These are phyloP conservation scores for Termitomyces sp. DNA, from an alignment of 768 basidiomycete species.

Conservation along the genomic window DNA sequence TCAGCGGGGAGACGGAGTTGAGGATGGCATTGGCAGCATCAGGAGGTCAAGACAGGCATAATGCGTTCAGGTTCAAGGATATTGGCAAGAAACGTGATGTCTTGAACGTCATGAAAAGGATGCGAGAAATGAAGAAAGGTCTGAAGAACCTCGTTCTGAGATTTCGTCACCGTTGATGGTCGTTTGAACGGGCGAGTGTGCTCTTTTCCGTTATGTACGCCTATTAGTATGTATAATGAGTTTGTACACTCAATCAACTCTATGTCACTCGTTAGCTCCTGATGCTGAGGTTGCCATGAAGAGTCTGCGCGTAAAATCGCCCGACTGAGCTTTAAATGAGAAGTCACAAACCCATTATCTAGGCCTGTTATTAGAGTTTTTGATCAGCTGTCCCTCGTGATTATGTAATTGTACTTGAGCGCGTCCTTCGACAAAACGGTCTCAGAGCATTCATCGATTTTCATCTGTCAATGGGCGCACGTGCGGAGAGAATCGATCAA, in stretches of 20 bases:
- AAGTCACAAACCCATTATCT: too few relatives aligned
- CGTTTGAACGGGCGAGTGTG: neutral
- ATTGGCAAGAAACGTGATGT: slow-evolving; percentile 9
- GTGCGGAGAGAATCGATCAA: neutral
- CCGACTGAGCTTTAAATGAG: too few relatives aligned
- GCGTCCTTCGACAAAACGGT: too few relatives aligned
- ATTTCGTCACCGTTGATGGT: neutral
- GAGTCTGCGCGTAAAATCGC: too few relatives aligned
- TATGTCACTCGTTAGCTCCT: too few relatives aligned
- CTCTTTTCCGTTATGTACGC: neutral
- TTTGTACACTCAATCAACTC: neutral
- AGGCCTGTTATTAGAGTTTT: too few relatives aligned
- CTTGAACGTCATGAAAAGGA: slow-evolving; percentile 8
- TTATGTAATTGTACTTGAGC: too few relatives aligned
- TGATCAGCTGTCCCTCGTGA: too few relatives aligned
- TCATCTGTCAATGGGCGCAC: neutral
- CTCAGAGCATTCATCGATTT: neutral
- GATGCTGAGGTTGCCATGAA: too few relatives aligned
- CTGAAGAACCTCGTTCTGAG: slow-evolving; percentile 25
- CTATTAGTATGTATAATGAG: neutral
- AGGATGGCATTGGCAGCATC: slow-evolving; percentile 47
- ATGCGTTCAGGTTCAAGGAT: slow-evolving; percentile 17
- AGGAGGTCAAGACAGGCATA: slow-evolving; percentile 14
- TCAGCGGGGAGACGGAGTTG: slow-evolving; percentile 58
- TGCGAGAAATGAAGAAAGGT: slow-evolving; percentile 12